Base-by-base conservation (phyloP, 495 filamentous ascomycete species). In the Tuber umbilicatum region DNA sequence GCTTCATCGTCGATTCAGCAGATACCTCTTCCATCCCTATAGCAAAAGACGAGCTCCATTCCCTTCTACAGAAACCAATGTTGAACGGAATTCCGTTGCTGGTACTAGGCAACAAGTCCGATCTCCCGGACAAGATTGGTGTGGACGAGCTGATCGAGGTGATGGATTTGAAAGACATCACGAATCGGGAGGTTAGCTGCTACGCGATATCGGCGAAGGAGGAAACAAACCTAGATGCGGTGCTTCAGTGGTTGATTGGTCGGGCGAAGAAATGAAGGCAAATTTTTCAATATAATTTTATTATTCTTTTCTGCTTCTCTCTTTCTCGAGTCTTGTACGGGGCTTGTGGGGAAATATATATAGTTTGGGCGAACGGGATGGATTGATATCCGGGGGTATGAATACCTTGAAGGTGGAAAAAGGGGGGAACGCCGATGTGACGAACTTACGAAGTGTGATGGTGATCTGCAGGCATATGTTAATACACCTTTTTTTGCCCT, bases 191-290 rank as follows among this genome's bases (percentile, higher is more conserved):
- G 84, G 94, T 99, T 79, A 97, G 93, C 87, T 99, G 95, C 86
- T 99, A 98, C 84, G 94, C 95, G 72, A 98, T 99, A 85, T 97
- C 93, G 81, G 95, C 94, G 50, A 97, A 97, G 83, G 94, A 99
- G 83, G 95, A 99, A 85, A 97, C 94, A 43, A 99, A 99, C 84
- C 88, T 99, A 78, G 95, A 99, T 83, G 95, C 94, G 7, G 95
- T 99, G 50, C 84, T 99, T 81, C 92, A 97, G 82, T 99, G 96
- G 94, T 85, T 99, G 83, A 94, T 99, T 84, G 94, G 93, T 70
- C 90, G 91, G 73, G 89, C 94, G 74, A 92, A 89, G 84, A 89
- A 85, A 81, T 89, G 84, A 84, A 12, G 47, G 45, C 23, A 5
- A n/a, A 69, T 40, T 45, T 38, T n/a, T 64, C 55, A 17, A 64